Conservation (phyloP, 2,329 filamentous ascomycete genomes). For the Cladorrhinum sp. region DNA sequence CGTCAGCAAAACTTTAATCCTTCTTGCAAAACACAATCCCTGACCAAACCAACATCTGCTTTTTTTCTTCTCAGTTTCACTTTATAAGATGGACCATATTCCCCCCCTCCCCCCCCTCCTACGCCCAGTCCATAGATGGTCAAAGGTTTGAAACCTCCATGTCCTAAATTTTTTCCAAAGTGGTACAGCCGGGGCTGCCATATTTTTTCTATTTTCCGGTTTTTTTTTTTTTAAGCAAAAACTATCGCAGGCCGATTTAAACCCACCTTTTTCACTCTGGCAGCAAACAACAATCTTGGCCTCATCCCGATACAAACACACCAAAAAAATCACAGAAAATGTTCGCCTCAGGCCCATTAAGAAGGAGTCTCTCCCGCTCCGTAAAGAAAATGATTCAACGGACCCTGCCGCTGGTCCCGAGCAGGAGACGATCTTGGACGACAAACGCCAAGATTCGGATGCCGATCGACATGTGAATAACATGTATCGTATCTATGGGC, state of each 20-base stretch:
- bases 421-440: slow-evolving; percentile 18
- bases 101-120: not conserved
- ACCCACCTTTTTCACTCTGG: not conserved
- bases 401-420: slow-evolving; percentile 18
- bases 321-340: no score
- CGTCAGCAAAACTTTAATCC: no score
- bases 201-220: not conserved
- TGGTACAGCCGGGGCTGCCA: slow-evolving; percentile 17
- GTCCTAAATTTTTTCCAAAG: no score
- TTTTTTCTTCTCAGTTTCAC: no score
- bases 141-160: no score
- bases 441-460: slow-evolving; percentile 19
- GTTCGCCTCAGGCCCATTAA: slow-evolving; percentile 11
- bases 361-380: slow-evolving; percentile 20
- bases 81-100: not conserved
- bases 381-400: slow-evolving; percentile 22
- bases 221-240: not conserved
- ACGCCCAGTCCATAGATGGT: not conserved
- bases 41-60: not conserved
- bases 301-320: no score
- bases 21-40: no score
- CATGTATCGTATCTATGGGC: no score
- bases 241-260: not conserved
- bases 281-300: not conserved
- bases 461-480: slow-evolving; percentile 22